Evolutionary conservation across 805 yeast genomes (phyloP), one percentile per base, ranked within the genome.

Genomic region (Barnettozyma sp.): DNA sequence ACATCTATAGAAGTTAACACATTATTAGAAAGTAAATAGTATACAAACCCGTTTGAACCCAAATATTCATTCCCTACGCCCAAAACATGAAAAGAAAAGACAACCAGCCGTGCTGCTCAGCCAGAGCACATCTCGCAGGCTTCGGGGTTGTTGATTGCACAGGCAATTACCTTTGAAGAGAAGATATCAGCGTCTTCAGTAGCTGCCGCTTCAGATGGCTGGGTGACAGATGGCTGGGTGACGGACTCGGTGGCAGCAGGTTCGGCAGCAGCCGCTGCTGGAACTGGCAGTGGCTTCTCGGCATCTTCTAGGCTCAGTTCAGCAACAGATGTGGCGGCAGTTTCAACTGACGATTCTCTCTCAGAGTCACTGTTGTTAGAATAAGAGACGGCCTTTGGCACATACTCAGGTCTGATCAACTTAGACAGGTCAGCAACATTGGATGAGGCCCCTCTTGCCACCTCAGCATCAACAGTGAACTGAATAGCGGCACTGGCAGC

Each of bases 61-160:
- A 22, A 27, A 29, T 14, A 17, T 32, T n/a, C n/a, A n/a, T n/a
- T n/a, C n/a, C n/a, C n/a, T n/a, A n/a, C n/a, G n/a, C n/a, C n/a
- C n/a, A 8, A 33, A 25, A 27, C 29, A 15, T 18, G 27, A 33
- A 35, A 22, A 18, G 18, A 23, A 17, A 12, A 12, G 17, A 29
- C 62, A 66, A n/a, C n/a, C n/a, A n/a, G n/a, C n/a, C n/a, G n/a
- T n/a, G n/a, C n/a, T n/a, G n/a, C n/a, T n/a, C n/a, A 92, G 68
- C 97, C 97, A 41, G 97, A 90, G 70, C 98, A 92, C 97, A 92
- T 92, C 57, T 90, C 90, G 66, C 98, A 90, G 34, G 97, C 77
- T 66, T 85, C 97, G 41, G 97, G 97, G 68, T 92, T 90, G 60
- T 83, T 79, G 60, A 92, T 87, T 38, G 97, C 94, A 70, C 98